A percentile compares a stretch with the other conserved stretches of the same genome.
phyloP scores from a whole-genome alignment of 805 yeast species.

The Candida suzukii region DNA sequence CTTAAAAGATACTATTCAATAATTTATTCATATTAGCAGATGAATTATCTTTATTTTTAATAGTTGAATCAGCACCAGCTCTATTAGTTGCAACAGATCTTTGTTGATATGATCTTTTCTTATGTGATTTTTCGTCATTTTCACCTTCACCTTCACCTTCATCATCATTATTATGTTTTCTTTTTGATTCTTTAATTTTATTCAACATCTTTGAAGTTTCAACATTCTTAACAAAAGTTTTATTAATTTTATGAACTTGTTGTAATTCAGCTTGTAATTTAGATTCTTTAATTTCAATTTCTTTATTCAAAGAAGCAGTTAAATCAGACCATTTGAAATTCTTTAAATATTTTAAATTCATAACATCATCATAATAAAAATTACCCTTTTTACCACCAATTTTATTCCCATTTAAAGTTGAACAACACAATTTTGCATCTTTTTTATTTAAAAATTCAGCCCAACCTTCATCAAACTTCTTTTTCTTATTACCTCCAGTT shows the following conservation, averaged over 20 bases:
- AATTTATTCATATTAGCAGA: conserved; percentile 31
- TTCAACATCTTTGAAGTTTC: conserved; percentile 79
- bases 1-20: conserved; percentile 46
- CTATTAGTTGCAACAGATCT: conserved; percentile 59
- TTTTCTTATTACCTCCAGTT: conserved; percentile 88
- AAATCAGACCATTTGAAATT: conserved; percentile 94
- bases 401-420: conserved; percentile 78
- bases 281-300: conserved; percentile 81
- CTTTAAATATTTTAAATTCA: conserved; percentile 82
- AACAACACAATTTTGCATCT: conserved; percentile 85
- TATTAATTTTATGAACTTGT: conserved; percentile 82
- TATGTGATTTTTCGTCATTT: conserved; percentile 50
- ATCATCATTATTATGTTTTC: conserved; percentile 16
- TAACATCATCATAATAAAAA: conserved; percentile 88
- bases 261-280: conserved; percentile 83
- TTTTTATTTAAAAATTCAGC: conserved; percentile 79
- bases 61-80: conserved; percentile 47
- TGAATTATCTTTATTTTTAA: conserved; percentile 32
- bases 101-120: conserved; percentile 67
- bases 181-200: conserved; percentile 50
- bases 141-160: conserved; percentile 18
- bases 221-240: conserved; percentile 74
- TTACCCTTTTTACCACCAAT: conserved; percentile 90
- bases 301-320: conserved; percentile 88
- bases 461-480: conserved; percentile 93